phyloP scores from a whole-genome alignment of 768 basidiomycete genomes.

The Pleurotus giganteus region DNA sequence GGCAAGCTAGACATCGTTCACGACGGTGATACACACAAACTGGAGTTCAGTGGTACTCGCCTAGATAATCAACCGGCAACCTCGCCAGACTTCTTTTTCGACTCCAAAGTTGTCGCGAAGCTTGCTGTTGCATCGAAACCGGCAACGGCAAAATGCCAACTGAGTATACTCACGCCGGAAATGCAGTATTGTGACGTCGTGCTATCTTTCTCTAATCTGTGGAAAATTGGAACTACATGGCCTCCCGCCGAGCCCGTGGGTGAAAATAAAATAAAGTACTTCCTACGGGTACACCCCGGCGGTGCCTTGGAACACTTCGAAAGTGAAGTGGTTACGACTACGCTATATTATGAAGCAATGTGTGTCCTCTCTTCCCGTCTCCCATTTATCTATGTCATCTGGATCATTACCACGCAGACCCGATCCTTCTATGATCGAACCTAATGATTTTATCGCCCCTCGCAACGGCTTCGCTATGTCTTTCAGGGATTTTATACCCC shows the following conservation, averaged over 20 bases:
- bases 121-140: slow-evolving; percentile 75
- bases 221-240: slow-evolving; percentile 77
- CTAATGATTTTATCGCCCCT: slow-evolving; percentile 74
- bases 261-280: slow-evolving; percentile 78
- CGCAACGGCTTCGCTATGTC: slow-evolving; percentile 87
- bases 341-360: slow-evolving; percentile 86
- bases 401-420: slow-evolving; percentile 44
- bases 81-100: slow-evolving; percentile 68
- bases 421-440: slow-evolving; percentile 73
- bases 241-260: slow-evolving; percentile 69
- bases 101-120: slow-evolving; percentile 75
- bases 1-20: slow-evolving; percentile 85
- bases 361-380: slow-evolving; percentile 33
- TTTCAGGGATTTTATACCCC: slow-evolving; percentile 75
- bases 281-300: slow-evolving; percentile 79
- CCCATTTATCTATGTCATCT: slow-evolving; percentile 4
- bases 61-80: slow-evolving; percentile 61
- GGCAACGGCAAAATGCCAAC: slow-evolving; percentile 69
- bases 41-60: slow-evolving; percentile 83
- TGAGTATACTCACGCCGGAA: slow-evolving; percentile 70
- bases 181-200: slow-evolving; percentile 81
- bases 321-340: slow-evolving; percentile 74
- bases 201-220: slow-evolving; percentile 66
- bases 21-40: slow-evolving; percentile 67
- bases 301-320: slow-evolving; percentile 88